phyloP scores from a whole-genome alignment of 73 alveolate species.

The Durusdinium trenchii region DNA sequence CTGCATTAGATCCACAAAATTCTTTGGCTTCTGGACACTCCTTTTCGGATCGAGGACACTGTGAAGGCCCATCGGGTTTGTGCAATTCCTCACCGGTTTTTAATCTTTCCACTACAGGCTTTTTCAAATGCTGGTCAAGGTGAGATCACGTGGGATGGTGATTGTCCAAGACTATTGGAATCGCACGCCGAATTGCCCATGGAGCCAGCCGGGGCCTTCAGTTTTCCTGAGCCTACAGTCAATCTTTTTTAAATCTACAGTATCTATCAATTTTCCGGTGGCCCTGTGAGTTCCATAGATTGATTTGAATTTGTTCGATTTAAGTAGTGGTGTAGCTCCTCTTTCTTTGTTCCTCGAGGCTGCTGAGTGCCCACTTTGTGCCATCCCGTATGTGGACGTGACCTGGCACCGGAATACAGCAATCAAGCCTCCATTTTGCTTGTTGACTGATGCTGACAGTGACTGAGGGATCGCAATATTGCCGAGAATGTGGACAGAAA shows the following conservation, averaged over 20 bases:
- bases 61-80: slow-evolving; percentile 31
- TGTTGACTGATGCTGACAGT: too few species aligned
- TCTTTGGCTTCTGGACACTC: slow-evolving; percentile 46
- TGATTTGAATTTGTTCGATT: too few species aligned
- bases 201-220: not conserved
- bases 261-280: too few species aligned
- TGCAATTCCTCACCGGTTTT: not conserved
- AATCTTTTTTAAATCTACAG: too few species aligned
- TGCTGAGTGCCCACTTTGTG: not conserved
- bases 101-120: not conserved
- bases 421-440: too few species aligned
- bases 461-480: not conserved
- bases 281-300: too few species aligned
- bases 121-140: not conserved
- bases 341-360: too few species aligned
- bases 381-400: not conserved
- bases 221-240: not conserved
- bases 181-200: slow-evolving; percentile 11
- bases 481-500: slow-evolving; percentile 64
- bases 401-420: too few species aligned
- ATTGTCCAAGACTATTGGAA: slow-evolving; percentile 67
- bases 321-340: too few species aligned
- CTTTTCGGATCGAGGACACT: slow-evolving; percentile 64
- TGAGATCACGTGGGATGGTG: slow-evolving; percentile 81
- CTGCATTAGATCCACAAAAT: slow-evolving; percentile 51